Evolutionary conservation across 73 alveolate genomes (phyloP).

Genomic region (Paramecium primaurelia): DNA sequence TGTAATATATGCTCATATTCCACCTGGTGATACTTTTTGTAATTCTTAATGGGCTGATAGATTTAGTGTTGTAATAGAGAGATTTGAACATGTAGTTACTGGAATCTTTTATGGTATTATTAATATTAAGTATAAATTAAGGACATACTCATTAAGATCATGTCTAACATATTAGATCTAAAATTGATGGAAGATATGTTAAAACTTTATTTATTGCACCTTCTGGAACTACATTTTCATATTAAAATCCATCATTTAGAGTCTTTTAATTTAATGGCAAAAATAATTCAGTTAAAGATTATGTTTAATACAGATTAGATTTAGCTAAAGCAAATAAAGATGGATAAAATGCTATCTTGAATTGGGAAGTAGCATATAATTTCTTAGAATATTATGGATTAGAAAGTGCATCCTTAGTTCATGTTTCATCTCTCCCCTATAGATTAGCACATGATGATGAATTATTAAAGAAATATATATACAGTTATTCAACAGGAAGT

Average conservation of each 20-base stretch:
- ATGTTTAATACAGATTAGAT: slow-evolving; percentile 81
- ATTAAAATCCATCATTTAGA: slow-evolving; percentile 86
- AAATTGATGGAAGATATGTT: slow-evolving; percentile 65
- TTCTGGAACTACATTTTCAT: slow-evolving; percentile 77
- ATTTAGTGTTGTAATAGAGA: slow-evolving; percentile 74
- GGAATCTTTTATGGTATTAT: slow-evolving; percentile 75
- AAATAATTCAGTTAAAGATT: slow-evolving; percentile 71
- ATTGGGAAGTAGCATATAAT: slow-evolving; percentile 51
- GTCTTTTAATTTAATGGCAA: slow-evolving; percentile 69
- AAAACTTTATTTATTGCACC: slow-evolving; percentile 75
- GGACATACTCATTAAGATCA: slow-evolving; percentile 89
- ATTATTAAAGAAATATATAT: slow-evolving; percentile 11
- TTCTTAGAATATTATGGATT: slow-evolving; percentile 27
- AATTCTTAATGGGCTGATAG: slow-evolving; percentile 74
- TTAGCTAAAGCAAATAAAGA: slow-evolving; percentile 61
- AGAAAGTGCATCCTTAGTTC: background rate
- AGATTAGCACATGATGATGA: background rate
- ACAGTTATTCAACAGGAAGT: slow-evolving; percentile 49
- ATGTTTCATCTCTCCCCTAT: background rate
- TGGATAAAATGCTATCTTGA: background rate
- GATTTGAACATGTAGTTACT: slow-evolving; percentile 82
- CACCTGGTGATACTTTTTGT: slow-evolving; percentile 69
- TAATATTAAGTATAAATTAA: background rate
- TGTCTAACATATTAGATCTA: slow-evolving; percentile 70
- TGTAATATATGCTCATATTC: slow-evolving; percentile 77